These are phyloP conservation scores for Puya raimondii DNA, from an alignment of 176 grass and related monocot species.

Conservation along the genomic window DNA sequence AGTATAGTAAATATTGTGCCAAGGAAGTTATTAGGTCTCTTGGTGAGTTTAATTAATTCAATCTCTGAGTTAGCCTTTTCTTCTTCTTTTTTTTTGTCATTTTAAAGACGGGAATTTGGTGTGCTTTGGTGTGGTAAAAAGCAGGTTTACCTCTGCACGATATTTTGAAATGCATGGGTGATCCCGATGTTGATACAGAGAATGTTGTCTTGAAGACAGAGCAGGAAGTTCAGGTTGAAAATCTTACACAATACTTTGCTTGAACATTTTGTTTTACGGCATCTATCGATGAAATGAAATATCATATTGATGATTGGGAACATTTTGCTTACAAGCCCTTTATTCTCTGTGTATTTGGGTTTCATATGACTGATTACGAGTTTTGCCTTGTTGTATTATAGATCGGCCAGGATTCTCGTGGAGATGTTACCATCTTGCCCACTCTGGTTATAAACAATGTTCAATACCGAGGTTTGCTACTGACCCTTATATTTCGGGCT, in stretches of 20 bases:
- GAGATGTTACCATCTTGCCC: conserved; percentile 84
- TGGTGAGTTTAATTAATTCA: conserved; percentile 16
- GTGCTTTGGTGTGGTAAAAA: neutral
- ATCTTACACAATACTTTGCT: neutral
- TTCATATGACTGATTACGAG: neutral
- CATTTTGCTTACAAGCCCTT: neutral
- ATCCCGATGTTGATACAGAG: conserved; percentile 51
- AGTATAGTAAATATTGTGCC: conserved; percentile 44
- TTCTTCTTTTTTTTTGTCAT: neutral
- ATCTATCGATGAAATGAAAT: neutral
- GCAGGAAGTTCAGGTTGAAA: conserved; percentile 56
- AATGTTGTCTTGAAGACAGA: conserved; percentile 78
- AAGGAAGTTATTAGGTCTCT: conserved; percentile 52
- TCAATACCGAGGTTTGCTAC: too few species aligned
- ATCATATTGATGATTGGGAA: too few species aligned
- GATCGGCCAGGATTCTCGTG: conserved; percentile 54
- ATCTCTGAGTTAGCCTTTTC: neutral
- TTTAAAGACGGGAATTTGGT: neutral
- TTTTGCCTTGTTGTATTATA: conserved; percentile 6
- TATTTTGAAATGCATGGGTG: conserved; percentile 71
- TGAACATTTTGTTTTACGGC: neutral
- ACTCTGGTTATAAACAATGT: conserved; percentile 88
- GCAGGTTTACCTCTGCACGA: conserved; percentile 51
- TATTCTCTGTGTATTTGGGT: neutral
- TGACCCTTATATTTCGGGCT: too few species aligned